These are phyloP conservation scores for Neonectria magnoliae DNA, from an alignment of 2,329 filamentous ascomycete genomes.

Conservation along the genomic window DNA sequence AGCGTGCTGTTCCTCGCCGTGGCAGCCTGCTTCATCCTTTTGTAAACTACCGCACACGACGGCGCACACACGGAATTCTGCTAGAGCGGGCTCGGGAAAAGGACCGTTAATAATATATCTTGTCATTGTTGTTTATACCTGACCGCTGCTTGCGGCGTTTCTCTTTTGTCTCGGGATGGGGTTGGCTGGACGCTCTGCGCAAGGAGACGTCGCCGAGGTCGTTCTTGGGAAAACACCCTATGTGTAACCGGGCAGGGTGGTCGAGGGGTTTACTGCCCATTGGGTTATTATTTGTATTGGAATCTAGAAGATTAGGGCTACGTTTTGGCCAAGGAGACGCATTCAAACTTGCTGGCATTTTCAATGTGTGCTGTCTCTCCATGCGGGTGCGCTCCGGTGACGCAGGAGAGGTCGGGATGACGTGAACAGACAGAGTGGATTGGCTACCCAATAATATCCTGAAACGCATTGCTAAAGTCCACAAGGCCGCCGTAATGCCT, in stretches of 20 bases:
- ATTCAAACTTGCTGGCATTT: not conserved
- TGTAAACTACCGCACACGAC: conserved; percentile 33
- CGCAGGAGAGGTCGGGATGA: not conserved
- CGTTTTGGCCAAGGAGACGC: not conserved
- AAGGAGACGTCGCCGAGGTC: not conserved
- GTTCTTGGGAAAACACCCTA: not conserved
- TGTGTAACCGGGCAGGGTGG: conserved; percentile 4
- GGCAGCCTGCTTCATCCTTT: conserved; percentile 56
- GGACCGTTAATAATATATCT: conserved; percentile 37
- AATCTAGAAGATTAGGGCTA: conserved; percentile 2
- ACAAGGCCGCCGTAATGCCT: not conserved
- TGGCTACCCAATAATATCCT: conserved; percentile 2
- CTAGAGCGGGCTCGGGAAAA: conserved; percentile 15
- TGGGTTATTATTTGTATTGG: not conserved
- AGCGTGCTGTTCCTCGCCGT: conserved; percentile 55
- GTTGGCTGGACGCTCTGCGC: not conserved
- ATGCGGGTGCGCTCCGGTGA: not conserved
- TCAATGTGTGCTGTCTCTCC: not conserved
- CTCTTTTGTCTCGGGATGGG: conserved; percentile 32
- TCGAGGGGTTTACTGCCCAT: not conserved
- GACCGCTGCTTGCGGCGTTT: conserved; percentile 5
- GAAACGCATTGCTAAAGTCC: conserved; percentile 3
- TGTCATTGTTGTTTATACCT: conserved; percentile 31
- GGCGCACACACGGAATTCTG: not conserved
- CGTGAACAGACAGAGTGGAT: not conserved